A percentile compares a stretch with the other conserved stretches of the same genome.
These are phyloP conservation scores for Kazachstania africana DNA, from an alignment of 805 yeast species.

Conservation along the genomic window DNA sequence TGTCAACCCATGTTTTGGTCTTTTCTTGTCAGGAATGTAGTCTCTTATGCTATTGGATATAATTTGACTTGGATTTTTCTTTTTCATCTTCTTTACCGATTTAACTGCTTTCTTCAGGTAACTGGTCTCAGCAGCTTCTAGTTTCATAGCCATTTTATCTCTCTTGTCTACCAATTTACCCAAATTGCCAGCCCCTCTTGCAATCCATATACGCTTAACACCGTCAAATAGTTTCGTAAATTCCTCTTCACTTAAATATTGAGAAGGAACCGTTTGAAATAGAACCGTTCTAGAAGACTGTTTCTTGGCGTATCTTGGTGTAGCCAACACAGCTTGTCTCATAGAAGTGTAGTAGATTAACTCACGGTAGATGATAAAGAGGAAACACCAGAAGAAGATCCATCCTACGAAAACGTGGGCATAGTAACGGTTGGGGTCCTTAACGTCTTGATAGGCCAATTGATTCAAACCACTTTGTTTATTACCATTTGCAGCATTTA, in stretches of 20 bases:
- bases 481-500: slow-evolving; percentile 62
- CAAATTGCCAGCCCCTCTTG: slow-evolving; percentile 49
- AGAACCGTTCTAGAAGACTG: slow-evolving; percentile 72
- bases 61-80: slow-evolving; percentile 37
- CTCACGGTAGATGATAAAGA: slow-evolving; percentile 75
- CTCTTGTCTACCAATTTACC: slow-evolving; percentile 48
- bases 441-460: slow-evolving; percentile 68
- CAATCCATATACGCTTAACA: slow-evolving; percentile 70
- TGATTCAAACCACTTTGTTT: slow-evolving; percentile 59
- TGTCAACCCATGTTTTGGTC: slow-evolving; percentile 43
- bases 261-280: slow-evolving; percentile 73
- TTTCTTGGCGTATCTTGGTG: slow-evolving; percentile 69
- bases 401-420: slow-evolving; percentile 80
- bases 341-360: slow-evolving; percentile 64
- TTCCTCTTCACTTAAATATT: slow-evolving; percentile 58
- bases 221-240: slow-evolving; percentile 70
- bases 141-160: slow-evolving; percentile 40
- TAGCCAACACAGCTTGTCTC: slow-evolving; percentile 64
- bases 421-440: slow-evolving; percentile 49
- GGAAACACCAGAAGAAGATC: slow-evolving; percentile 58
- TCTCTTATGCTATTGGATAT: slow-evolving; percentile 34
- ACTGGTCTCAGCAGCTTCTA: slow-evolving; percentile 57
- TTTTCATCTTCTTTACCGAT: slow-evolving; percentile 51
- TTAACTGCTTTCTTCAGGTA: slow-evolving; percentile 54
- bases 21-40: slow-evolving; percentile 53